phyloP scores from a whole-genome alignment of 768 basidiomycete species.

The Xanthoconium stramineum region DNA sequence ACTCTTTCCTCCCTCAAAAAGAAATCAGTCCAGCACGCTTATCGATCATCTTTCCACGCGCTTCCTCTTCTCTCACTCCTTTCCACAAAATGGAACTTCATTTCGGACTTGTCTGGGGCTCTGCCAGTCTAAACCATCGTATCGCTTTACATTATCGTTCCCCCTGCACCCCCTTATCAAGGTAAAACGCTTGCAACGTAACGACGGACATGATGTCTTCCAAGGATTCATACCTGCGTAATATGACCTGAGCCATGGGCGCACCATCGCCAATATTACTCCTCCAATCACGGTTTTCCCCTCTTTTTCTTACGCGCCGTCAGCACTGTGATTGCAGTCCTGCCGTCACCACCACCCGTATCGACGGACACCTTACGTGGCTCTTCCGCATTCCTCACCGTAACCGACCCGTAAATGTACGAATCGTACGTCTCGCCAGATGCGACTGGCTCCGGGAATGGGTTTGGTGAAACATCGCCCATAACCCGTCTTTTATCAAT shows the following conservation, averaged over 20 bases:
- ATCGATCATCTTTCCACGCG: too few species aligned
- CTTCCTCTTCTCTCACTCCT: neutral
- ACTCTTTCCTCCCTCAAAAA: too few species aligned
- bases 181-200: neutral
- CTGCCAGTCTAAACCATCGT: too few species aligned
- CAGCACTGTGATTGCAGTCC: slow-evolving; percentile 49
- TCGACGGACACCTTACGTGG: slow-evolving; percentile 21
- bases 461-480: slow-evolving; percentile 59
- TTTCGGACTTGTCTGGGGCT: neutral
- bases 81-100: neutral
- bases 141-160: neutral
- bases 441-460: slow-evolving; percentile 62
- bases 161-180: neutral
- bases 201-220: neutral
- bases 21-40: too few species aligned
- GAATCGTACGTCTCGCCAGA: slow-evolving; percentile 59
- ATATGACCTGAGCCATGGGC: neutral
- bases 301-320: slow-evolving; percentile 58
- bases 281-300: slow-evolving; percentile 18
- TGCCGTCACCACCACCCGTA: slow-evolving; percentile 11
- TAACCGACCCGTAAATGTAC: slow-evolving; percentile 57
- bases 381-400: slow-evolving; percentile 46
- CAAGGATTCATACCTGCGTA: neutral
- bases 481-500: slow-evolving; percentile 18
- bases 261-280: neutral